Base-by-base conservation (phyloP, 768 basidiomycete genomes). In the Boletellus ananas region DNA sequence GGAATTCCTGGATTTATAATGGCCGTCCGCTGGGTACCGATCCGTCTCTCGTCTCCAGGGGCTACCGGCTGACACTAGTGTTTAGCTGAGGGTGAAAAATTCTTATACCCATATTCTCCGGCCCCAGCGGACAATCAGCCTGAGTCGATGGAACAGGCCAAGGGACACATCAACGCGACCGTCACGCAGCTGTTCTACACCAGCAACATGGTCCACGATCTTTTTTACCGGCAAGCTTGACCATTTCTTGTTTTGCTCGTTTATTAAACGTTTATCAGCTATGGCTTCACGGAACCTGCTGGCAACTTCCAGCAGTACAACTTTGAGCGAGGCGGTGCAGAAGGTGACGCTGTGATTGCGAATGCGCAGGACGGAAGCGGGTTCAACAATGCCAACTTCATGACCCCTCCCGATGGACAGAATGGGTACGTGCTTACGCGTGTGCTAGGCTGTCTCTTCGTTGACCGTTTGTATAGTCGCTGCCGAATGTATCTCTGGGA, bases 231-330 rank as follows among this genome's bases (percentile, higher is more conserved):
- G 70, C 80, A 57, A 39, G 68, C 52, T 34, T 3, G 9, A 1
- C 2, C 0, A 3, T 10, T n/a, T 25, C 10, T 14, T 21, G 12
- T 40, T 20, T 14, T 31, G 7, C 3, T 33, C 34, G 34, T 29
- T 47, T 12, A 25, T 44, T 42, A n/a, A 48, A 5, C 58, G 33
- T 59, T 54, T 35, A 54, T 65, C 52, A 84, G 86, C 39, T 90
- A 93, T 55, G 95, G 95, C 17, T 99, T 99, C 69, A 88, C 89
- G 62, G 94, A 97, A 68, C 75, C 76, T 9, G 72, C 88, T 2
- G 94, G 94, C 13, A 97, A 99, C 78, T 99, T 98, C 86, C 95
- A 99, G 70, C 91, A 94, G 61, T 80, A 90, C 78, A 98, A 98
- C 81, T 95, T 94, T 60, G 94, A 84, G 1, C 83, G 84, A 35